Conservation (phyloP, 352 stramenopile species). For the Phytopythium cucurbitacearum region DNA sequence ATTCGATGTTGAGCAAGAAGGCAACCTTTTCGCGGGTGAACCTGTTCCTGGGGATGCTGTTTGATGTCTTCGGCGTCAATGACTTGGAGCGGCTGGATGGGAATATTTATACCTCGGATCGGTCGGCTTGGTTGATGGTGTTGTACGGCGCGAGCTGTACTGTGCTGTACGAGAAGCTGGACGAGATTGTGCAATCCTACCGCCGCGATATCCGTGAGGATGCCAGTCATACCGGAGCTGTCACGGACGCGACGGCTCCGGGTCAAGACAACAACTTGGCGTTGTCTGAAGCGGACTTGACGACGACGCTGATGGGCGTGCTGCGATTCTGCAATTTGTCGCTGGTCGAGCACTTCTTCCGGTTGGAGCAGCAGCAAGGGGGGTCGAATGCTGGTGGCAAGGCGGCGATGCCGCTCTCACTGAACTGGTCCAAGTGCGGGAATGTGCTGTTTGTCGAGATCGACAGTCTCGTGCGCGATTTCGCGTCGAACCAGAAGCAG, state of each 20-base stretch:
- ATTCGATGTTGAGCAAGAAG: conserved; percentile 35
- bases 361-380: conserved; percentile 7
- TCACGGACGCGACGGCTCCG: neutral
- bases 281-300: conserved; percentile 58
- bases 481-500: conserved; percentile 56
- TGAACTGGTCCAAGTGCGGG: conserved; percentile 79
- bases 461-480: conserved; percentile 72
- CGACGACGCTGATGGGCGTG: conserved; percentile 51
- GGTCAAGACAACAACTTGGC: conserved; percentile 3
- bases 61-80: conserved; percentile 61
- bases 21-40: conserved; percentile 47
- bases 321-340: conserved; percentile 77
- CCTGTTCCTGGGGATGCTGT: conserved; percentile 49
- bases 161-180: conserved; percentile 76
- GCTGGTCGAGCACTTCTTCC: conserved; percentile 71
- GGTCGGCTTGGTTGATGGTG: conserved; percentile 57
- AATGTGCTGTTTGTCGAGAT: conserved; percentile 85
- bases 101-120: conserved; percentile 25
- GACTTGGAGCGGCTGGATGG: conserved; percentile 36
- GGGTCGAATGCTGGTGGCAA: conserved; percentile 13
- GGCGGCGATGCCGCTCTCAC: conserved; percentile 7
- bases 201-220: conserved; percentile 19
- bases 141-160: conserved; percentile 70
- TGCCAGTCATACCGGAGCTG: neutral
- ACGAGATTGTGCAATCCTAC: conserved; percentile 73